Base-by-base conservation (phyloP, 345 rosid genomes). In the Aquilaria yunnanensis region DNA sequence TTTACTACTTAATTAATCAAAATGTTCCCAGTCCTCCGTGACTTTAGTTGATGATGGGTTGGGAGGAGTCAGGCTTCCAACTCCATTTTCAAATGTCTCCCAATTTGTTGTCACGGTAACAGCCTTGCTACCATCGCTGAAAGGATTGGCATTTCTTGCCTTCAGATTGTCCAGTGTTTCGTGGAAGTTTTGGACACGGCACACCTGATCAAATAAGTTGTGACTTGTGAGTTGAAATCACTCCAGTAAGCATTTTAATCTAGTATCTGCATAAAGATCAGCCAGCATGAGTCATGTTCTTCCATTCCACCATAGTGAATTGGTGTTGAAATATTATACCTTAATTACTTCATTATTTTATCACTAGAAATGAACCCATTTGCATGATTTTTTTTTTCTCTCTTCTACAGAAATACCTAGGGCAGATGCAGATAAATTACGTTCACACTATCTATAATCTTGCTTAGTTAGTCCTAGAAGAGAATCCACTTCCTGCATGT, bases 51-150 rank as follows among this genome's bases (percentile, higher is more conserved):
- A 73, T 60, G 88, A 76, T 51, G 87, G 66, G 49, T 65, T 54
- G 13, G 84, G 89, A 29, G 92, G 80, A 70, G 66, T 81, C 71
- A 78, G 77, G 85, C 89, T 90, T 75, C 87, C 97, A 46, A 77
- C 71, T 47, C 86, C 94, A 6, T 86, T 80, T 47, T 79, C 92
- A 47, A 87, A 89, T 14, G 82, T 76, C 75, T 87, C 92, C 98
- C 98, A 90, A 16, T 77, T 80, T 1, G 94, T 87, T 72, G 88
- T 70, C 63, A 87, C 81, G 0, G 86, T 66, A 29, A 74, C 83
- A 4, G 71, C 67, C 54, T 77, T 83, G 65, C 67, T 74, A 67
- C 72, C 63, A 68, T 78, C 61, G 64, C 63, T 72, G 63, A 80
- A 68, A 14, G 90, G 92, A 58, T 80, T 86, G 45, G 82, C 75